Conservation (phyloP, 768 basidiomycete genomes). For the Agaricus subrufescens region DNA sequence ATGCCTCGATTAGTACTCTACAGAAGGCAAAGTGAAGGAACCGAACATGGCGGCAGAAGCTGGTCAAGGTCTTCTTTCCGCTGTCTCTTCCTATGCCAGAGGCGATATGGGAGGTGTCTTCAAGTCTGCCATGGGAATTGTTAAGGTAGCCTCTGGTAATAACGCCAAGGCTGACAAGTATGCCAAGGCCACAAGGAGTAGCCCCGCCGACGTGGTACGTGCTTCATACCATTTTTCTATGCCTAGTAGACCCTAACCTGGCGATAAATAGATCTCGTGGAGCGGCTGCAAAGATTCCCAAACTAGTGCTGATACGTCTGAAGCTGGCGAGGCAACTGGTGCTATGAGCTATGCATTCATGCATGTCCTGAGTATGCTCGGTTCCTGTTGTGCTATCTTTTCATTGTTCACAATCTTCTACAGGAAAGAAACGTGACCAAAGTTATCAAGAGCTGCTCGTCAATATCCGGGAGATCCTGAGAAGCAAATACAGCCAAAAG, state of each 20-base stretch:
- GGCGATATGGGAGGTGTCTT: slow-evolving; percentile 82
- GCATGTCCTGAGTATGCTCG: slow-evolving; percentile 40
- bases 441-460: slow-evolving; percentile 40
- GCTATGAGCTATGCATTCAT: slow-evolving; percentile 79
- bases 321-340: slow-evolving; percentile 63
- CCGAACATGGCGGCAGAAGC: slow-evolving; percentile 87
- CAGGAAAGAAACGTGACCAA: slow-evolving; percentile 36
- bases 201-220: slow-evolving; percentile 82
- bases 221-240: neutral
- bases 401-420: neutral
- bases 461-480: slow-evolving; percentile 34
- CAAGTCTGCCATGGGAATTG: slow-evolving; percentile 63
- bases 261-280: slow-evolving; percentile 62
- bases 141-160: slow-evolving; percentile 70
- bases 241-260: neutral
- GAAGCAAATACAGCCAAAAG: slow-evolving; percentile 37
- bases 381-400: neutral
- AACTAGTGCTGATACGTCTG: slow-evolving; percentile 75
- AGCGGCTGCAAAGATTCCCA: slow-evolving; percentile 79
- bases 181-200: slow-evolving; percentile 61
- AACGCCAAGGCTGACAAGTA: slow-evolving; percentile 59
- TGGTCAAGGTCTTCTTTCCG: slow-evolving; percentile 79
- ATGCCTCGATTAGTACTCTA: slow-evolving; percentile 63
- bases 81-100: slow-evolving; percentile 68
- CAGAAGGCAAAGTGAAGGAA: slow-evolving; percentile 93